phyloP scores from a whole-genome alignment of 1,139 yeast genomes.

The Suhomyces maxii region DNA sequence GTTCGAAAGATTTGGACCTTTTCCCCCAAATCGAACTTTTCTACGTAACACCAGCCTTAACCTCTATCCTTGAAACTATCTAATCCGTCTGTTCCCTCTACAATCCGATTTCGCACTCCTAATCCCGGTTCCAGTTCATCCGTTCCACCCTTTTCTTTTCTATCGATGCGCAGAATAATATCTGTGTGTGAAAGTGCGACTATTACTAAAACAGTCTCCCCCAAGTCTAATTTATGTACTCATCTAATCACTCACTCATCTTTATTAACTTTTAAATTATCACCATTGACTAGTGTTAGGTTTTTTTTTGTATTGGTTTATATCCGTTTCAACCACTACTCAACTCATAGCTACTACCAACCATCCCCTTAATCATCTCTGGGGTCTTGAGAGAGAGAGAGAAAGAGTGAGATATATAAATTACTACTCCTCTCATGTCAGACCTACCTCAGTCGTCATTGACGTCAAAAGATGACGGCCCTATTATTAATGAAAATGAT shows the following conservation, averaged over 20 bases:
- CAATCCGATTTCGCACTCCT: not conserved
- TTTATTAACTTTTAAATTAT: no score
- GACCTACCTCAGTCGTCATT: conserved; percentile 6
- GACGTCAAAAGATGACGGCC: conserved; percentile 8
- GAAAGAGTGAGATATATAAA: no score
- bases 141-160: not conserved
- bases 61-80: not conserved
- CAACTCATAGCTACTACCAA: not conserved
- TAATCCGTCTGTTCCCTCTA: not conserved
- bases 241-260: no score
- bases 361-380: not conserved
- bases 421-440: not conserved
- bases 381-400: no score
- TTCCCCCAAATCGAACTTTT: no score
- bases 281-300: no score
- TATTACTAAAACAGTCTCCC: not conserved
- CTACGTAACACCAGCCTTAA: no score
- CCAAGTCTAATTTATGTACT: not conserved
- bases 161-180: not conserved
- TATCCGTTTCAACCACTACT: no score
- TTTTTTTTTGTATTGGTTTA: no score
- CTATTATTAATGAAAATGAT: conserved; percentile 1
- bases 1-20: no score
- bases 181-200: not conserved
- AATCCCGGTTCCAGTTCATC: not conserved